Conservation (phyloP, 2,329 filamentous ascomycete genomes). For the Cladophialophora yegresii region DNA sequence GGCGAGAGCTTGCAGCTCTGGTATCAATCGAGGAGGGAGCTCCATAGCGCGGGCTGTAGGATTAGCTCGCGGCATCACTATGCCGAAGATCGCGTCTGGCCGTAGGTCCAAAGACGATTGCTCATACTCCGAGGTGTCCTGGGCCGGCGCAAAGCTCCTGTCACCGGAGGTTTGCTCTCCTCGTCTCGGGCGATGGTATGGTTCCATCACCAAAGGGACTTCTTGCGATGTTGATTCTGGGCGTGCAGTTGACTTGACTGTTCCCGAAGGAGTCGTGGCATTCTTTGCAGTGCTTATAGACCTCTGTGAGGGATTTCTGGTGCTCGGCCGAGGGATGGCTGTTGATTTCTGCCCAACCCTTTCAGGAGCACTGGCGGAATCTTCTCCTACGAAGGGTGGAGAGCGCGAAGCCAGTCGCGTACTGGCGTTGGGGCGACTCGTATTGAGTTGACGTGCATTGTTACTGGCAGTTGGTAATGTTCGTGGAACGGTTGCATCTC, state of each 20-base stretch:
- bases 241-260: constrained; percentile 5
- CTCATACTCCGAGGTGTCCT: constrained; percentile 4
- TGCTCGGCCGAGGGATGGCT: constrained; percentile 17
- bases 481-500: constrained; percentile 33
- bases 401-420: constrained; percentile 14
- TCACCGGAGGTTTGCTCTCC: background rate
- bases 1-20: constrained; percentile 36
- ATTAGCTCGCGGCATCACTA: constrained; percentile 27
- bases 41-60: constrained; percentile 16
- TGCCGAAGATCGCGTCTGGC: constrained; percentile 31
- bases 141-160: constrained; percentile 6
- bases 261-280: background rate
- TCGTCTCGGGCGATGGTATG: constrained; percentile 3
- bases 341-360: constrained; percentile 19
- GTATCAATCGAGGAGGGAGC: constrained; percentile 35
- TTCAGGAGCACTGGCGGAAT: constrained; percentile 5
- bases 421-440: constrained; percentile 1
- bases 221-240: constrained; percentile 23
- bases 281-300: constrained; percentile 6
- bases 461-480: constrained; percentile 14
- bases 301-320: constrained; percentile 10
- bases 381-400: constrained; percentile 12
- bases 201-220: constrained; percentile 29
- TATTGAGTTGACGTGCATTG: constrained; percentile 9
- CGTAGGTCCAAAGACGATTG: constrained; percentile 26